phyloP scores from a whole-genome alignment of 257 asterid species.

The Ophiorrhiza pumila region DNA sequence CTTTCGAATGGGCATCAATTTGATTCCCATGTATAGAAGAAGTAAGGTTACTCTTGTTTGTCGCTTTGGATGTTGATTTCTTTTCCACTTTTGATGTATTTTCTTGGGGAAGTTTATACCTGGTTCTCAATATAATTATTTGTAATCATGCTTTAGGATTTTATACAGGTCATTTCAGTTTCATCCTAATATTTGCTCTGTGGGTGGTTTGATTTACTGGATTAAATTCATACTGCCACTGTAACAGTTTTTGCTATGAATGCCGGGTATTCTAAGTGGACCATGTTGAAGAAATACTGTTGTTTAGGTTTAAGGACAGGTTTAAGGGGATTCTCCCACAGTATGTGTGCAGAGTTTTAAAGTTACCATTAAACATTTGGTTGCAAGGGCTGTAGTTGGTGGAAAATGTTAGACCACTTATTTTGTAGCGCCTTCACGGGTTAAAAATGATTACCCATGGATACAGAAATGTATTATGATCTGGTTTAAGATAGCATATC shows the following conservation, averaged over 20 bases:
- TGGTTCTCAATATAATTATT: not conserved
- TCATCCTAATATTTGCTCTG: not conserved
- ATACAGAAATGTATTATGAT: too few species aligned
- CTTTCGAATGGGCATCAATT: too few species aligned
- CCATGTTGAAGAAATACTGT: not conserved
- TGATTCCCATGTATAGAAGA: slow-evolving; percentile 31
- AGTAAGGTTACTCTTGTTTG: not conserved
- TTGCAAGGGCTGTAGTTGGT: too few species aligned
- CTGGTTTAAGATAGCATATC: not conserved
- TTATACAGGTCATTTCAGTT: not conserved
- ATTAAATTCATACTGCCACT: not conserved
- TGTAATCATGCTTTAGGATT: not conserved
- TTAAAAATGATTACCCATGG: too few species aligned
- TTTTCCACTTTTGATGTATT: slow-evolving; percentile 20
- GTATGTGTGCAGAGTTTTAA: too few species aligned
- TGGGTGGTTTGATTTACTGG: not conserved
- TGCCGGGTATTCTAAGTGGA: not conserved
- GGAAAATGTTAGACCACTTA: too few species aligned
- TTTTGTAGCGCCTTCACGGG: too few species aligned
- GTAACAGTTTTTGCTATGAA: not conserved
- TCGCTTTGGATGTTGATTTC: slow-evolving; percentile 23
- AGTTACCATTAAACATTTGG: too few species aligned
- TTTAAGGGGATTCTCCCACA: too few species aligned
- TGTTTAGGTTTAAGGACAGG: not conserved
- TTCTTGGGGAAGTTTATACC: slow-evolving; percentile 4